Evolutionary conservation across 495 filamentous ascomycete genomes (phyloP).

Genomic region (Aspergillus sparsus): DNA sequence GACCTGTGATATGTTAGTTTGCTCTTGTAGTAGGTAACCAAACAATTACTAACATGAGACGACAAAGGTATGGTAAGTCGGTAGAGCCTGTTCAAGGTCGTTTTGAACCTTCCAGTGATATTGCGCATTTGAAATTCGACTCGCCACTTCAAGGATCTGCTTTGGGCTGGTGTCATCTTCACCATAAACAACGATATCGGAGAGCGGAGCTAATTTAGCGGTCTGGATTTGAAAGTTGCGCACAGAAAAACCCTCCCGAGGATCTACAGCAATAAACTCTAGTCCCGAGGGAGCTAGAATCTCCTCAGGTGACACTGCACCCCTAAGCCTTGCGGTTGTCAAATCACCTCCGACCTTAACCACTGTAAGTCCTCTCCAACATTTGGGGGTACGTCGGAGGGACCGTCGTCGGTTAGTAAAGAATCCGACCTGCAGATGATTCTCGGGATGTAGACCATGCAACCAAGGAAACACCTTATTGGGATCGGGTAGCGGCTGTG

Average conservation of each 20-base stretch:
- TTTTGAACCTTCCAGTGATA: constrained; percentile 67
- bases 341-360: constrained; percentile 89
- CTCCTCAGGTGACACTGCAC: constrained; percentile 78
- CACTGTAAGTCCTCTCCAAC: constrained; percentile 77
- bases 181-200: constrained; percentile 90
- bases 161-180: constrained; percentile 57
- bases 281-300: constrained; percentile 55
- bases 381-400: constrained; percentile 71
- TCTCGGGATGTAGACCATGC: constrained; percentile 88
- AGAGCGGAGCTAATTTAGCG: constrained; percentile 82
- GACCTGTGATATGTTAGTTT: constrained; percentile 46
- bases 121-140: constrained; percentile 74
- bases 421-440: constrained; percentile 85
- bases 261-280: constrained; percentile 65
- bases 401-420: constrained; percentile 76
- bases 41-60: constrained; percentile 55
- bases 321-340: constrained; percentile 73
- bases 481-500: constrained; percentile 80
- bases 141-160: constrained; percentile 66
- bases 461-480: constrained; percentile 93
- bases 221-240: constrained; percentile 97
- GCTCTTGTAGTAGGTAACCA: constrained; percentile 3
- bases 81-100: constrained; percentile 56
- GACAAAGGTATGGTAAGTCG: constrained; percentile 83
- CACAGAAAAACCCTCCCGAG: constrained; percentile 77